A percentile compares a stretch with the other conserved stretches of the same genome.
Conservation (phyloP, 768 basidiomycete species). For the Mycena sanguinolenta region DNA sequence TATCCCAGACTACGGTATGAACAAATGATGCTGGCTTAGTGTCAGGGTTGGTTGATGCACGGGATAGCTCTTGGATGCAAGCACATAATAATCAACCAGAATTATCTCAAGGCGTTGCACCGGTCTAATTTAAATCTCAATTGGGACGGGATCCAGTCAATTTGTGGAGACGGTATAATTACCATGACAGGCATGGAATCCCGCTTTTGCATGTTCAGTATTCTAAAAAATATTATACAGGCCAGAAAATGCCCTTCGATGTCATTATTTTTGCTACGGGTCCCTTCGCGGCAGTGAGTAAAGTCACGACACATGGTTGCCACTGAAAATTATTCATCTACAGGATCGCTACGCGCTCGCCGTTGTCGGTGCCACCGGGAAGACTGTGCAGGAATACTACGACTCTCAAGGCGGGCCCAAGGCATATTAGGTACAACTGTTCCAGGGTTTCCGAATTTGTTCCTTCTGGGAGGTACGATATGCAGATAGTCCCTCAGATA, state of each 20-base stretch:
- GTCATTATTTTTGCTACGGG: constrained; percentile 58
- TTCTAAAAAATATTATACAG: constrained; percentile 34
- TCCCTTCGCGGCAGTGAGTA: too few relatives aligned
- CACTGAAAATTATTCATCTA: background rate
- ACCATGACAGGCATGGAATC: constrained; percentile 51
- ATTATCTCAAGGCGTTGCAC: constrained; percentile 60
- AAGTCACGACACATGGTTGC: background rate
- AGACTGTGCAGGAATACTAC: constrained; percentile 56
- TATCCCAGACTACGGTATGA: constrained; percentile 63
- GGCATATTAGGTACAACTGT: constrained; percentile 59
- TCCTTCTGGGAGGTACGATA: constrained; percentile 51
- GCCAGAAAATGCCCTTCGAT: constrained; percentile 51
- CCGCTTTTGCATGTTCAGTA: background rate
- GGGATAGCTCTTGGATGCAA: constrained; percentile 65
- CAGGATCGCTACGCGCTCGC: constrained; percentile 52
- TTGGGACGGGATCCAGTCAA: constrained; percentile 55
- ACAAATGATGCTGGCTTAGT: background rate
- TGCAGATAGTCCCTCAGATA: constrained; percentile 56
- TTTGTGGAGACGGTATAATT: constrained; percentile 57
- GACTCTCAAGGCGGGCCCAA: constrained; percentile 54
- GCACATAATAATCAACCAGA: constrained; percentile 64
- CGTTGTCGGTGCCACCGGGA: constrained; percentile 45
- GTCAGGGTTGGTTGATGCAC: background rate
- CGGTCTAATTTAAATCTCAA: constrained; percentile 60
- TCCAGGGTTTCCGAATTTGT: constrained; percentile 64